Evolutionary conservation across 2,329 filamentous ascomycete species (phyloP).

Genomic region (Talaromyces verruculosus): DNA sequence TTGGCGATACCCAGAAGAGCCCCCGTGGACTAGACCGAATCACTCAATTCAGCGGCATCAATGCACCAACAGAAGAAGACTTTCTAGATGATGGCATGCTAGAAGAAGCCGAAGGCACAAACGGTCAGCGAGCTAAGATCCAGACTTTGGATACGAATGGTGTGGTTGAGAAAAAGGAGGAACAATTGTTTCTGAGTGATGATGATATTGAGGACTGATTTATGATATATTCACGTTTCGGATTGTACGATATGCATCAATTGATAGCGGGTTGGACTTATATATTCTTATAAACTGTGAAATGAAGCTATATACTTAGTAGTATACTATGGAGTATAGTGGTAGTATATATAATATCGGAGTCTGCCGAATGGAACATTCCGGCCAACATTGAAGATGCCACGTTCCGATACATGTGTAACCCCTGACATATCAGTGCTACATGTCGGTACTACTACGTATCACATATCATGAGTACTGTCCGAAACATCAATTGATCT

Average conservation of each 20-base stretch:
- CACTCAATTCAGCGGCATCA: conserved; percentile 63
- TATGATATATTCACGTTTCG: not conserved
- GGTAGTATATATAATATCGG: not conserved
- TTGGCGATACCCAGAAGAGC: conserved; percentile 38
- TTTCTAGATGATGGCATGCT: conserved; percentile 41
- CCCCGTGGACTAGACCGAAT: conserved; percentile 64
- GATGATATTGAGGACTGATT: conserved; percentile 74
- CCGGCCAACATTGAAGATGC: not conserved
- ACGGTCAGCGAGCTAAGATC: not conserved
- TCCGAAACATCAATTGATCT: not conserved
- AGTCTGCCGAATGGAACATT: not conserved
- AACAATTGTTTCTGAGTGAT: conserved; percentile 72
- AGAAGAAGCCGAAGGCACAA: conserved; percentile 39
- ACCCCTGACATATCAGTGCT: not conserved
- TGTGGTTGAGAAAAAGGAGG: conserved; percentile 51
- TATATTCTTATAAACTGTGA: not conserved
- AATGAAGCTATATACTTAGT: not conserved
- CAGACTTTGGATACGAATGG: not conserved
- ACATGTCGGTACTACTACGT: not conserved
- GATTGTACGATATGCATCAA: not conserved
- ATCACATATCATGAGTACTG: not conserved
- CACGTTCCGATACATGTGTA: not conserved
- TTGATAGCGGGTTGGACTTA: not conserved
- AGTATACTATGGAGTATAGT: not conserved
- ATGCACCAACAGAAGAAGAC: conserved; percentile 31